Percentiles rank a stretch among this genome's conserved stretches.
phyloP scores from a whole-genome alignment of 2,329 filamentous ascomycete genomes.

The Paecilomyces sp. region DNA sequence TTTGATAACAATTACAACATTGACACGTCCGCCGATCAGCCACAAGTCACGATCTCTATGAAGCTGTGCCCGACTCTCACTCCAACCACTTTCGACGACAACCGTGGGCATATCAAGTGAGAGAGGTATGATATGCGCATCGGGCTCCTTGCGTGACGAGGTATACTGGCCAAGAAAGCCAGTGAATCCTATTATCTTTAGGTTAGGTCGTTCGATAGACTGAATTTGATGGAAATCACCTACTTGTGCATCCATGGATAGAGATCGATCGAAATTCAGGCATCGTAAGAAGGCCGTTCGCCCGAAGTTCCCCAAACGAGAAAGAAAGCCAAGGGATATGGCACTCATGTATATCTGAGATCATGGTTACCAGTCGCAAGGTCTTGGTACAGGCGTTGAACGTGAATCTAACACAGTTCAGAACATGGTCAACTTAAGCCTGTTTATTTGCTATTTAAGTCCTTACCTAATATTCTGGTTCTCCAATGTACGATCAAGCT shows the following conservation, averaged over 20 bases:
- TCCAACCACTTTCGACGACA: slow-evolving; percentile 1
- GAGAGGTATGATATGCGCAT: neutral
- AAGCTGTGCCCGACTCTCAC: neutral
- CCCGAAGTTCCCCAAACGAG: neutral
- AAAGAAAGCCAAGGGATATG: neutral
- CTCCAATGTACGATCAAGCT: neutral
- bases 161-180: neutral
- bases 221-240: neutral
- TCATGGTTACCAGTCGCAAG: neutral
- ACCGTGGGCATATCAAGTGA: neutral
- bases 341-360: neutral
- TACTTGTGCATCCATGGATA: neutral
- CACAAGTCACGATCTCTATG: neutral
- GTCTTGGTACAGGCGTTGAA: neutral
- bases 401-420: slow-evolving; percentile 1
- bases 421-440: neutral
- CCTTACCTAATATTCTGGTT: neutral
- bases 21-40: neutral
- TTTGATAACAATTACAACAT: slow-evolving; percentile 1
- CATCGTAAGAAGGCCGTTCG: neutral
- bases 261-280: neutral
- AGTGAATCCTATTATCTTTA: neutral
- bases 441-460: neutral
- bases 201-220: neutral
- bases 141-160: neutral